A percentile compares a stretch with the other conserved stretches of the same genome.
phyloP scores from a whole-genome alignment of 768 basidiomycete genomes.

The Leccinum truebloodii region DNA sequence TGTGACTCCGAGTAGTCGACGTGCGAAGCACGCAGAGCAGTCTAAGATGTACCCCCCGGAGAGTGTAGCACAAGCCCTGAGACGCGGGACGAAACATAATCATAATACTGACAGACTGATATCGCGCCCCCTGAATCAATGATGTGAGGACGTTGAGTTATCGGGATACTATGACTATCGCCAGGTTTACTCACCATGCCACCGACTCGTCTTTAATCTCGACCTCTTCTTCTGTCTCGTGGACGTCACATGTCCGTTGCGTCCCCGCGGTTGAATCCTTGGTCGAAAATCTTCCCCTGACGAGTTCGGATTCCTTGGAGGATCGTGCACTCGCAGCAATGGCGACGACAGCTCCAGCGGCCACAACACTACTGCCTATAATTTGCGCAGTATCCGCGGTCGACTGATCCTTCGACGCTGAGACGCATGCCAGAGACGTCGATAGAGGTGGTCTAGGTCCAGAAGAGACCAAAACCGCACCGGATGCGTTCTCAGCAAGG shows the following conservation, averaged over 20 bases:
- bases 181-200: constrained; percentile 6
- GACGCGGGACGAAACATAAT: not conserved
- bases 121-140: constrained; percentile 2
- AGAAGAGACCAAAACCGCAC: too few relatives aligned
- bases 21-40: not conserved
- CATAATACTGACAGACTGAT: not conserved
- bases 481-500: not conserved
- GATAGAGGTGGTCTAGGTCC: not conserved
- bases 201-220: not conserved
- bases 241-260: not conserved
- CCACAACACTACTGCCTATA: not conserved
- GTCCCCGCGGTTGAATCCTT: not conserved
- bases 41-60: not conserved
- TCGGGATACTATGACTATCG: not conserved
- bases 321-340: not conserved
- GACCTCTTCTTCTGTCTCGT: not conserved
- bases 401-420: not conserved
- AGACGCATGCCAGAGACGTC: not conserved
- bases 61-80: not conserved
- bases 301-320: not conserved
- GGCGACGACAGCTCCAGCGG: not conserved
- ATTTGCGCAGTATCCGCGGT: not conserved
- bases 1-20: not conserved
- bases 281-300: not conserved
- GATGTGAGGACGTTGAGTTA: not conserved